A percentile compares a stretch with the other conserved stretches of the same genome.
These are phyloP conservation scores for Sporodiniella umbellata DNA, from an alignment of 371 early-diverging fungal genomes.

Conservation along the genomic window DNA sequence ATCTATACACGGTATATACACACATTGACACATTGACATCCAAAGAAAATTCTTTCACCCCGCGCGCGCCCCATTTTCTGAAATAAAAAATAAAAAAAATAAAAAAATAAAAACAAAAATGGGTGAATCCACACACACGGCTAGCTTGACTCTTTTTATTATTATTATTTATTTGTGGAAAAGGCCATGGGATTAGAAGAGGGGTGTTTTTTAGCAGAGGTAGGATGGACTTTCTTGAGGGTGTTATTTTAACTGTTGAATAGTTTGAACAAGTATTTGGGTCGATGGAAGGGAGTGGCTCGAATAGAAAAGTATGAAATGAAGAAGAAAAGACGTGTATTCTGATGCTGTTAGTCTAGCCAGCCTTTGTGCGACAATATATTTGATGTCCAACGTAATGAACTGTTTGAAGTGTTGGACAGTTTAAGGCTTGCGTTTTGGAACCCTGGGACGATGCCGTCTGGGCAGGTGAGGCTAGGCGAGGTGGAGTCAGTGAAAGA, in stretches of 20 bases:
- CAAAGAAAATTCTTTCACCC: too few relatives aligned
- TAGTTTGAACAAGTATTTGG: conserved; percentile 6
- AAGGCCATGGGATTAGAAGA: too few relatives aligned
- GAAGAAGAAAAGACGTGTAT: not conserved
- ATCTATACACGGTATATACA: too few relatives aligned
- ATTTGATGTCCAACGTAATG: conserved; percentile 25
- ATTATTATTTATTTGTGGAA: not conserved
- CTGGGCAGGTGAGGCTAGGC: too few relatives aligned
- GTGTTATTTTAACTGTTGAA: too few relatives aligned
- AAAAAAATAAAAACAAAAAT: too few relatives aligned
- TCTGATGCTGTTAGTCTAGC: not conserved
- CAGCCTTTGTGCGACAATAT: conserved; percentile 22
- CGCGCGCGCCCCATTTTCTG: conserved; percentile 4
- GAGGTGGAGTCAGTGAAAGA: too few relatives aligned
- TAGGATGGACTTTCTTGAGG: too few relatives aligned
- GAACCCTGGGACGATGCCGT: conserved; percentile 6
- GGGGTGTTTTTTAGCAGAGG: too few relatives aligned
- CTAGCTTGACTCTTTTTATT: not conserved
- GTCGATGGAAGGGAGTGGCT: not conserved
- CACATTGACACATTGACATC: too few relatives aligned
- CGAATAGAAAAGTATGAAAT: not conserved
- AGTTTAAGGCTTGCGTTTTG: conserved; percentile 16
- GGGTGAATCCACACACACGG: too few relatives aligned
- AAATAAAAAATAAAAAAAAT: conserved; percentile 8
- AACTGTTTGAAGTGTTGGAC: conserved; percentile 19